These are phyloP conservation scores for Fusarium beomiforme DNA, from an alignment of 2,329 filamentous ascomycete species.

Conservation along the genomic window DNA sequence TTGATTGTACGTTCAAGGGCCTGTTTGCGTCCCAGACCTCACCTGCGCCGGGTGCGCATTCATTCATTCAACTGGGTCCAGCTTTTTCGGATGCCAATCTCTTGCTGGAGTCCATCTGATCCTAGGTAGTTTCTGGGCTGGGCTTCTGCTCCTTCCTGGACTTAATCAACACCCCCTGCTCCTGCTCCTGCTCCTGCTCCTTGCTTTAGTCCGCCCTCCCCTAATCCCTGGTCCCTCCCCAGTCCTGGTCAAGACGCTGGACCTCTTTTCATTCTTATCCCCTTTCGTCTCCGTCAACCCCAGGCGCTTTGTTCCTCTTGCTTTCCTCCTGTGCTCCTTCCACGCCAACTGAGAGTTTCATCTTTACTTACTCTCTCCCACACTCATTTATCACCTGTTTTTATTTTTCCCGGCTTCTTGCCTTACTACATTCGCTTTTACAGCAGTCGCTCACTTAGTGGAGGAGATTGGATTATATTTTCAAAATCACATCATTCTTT, in stretches of 20 bases:
- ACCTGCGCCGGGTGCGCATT: conserved; percentile 22
- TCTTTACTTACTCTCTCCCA: conserved; percentile 61
- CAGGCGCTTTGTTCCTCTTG: conserved; percentile 40
- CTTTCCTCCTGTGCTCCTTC: conserved; percentile 47
- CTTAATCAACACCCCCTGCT: conserved; percentile 8
- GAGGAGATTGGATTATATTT: conserved; percentile 21
- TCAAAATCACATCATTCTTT: conserved; percentile 23
- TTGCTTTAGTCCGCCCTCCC: conserved; percentile 16
- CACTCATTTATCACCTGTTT: conserved; percentile 58
- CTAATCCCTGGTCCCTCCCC: conserved; percentile 28
- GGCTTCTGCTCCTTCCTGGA: conserved; percentile 5
- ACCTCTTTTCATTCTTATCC: conserved; percentile 38
- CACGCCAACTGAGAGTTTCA: conserved; percentile 63
- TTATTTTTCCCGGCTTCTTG: conserved; percentile 34
- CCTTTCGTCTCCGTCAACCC: conserved; percentile 42
- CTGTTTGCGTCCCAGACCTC: conserved; percentile 29
- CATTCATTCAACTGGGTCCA: not conserved
- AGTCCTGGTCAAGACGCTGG: conserved; percentile 36
- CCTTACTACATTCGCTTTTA: conserved; percentile 46
- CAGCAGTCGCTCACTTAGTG: conserved; percentile 41
- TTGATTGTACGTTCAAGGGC: conserved; percentile 1
- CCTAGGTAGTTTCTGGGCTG: not conserved
- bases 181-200: conserved; percentile 1
- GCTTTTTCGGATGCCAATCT: conserved; percentile 30
- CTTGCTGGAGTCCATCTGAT: conserved; percentile 16